Percentiles rank a stretch among this genome's conserved stretches.
Conservation (phyloP, 768 basidiomycete genomes). For the Coprinopsis sp. region DNA sequence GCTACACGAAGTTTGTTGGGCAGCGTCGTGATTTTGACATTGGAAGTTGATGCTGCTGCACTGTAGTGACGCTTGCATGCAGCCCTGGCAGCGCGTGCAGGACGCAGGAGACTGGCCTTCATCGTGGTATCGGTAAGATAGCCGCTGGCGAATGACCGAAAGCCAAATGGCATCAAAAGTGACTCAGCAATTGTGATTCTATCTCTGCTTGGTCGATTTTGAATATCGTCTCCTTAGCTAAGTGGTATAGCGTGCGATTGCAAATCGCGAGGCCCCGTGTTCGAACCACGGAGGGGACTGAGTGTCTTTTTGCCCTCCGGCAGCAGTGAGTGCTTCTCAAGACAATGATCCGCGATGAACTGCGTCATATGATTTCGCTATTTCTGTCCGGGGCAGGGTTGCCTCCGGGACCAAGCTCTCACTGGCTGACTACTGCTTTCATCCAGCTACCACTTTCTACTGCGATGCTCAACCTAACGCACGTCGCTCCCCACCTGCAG, state of each 20-base stretch:
- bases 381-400: no score
- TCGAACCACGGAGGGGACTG: constrained; percentile 17
- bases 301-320: neutral
- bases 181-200: no score
- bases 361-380: constrained; percentile 3
- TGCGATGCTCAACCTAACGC: constrained; percentile 30
- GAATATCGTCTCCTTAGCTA: constrained; percentile 13
- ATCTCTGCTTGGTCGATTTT: no score
- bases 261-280: constrained; percentile 18
- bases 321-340: no score
- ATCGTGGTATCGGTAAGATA: constrained; percentile 20
- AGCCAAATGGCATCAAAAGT: no score
- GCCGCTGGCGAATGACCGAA: neutral
- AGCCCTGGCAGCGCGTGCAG: constrained; percentile 11
- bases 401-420: no score
- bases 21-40: constrained; percentile 72
- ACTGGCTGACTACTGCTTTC: constrained; percentile 1
- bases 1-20: constrained; percentile 91
- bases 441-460: neutral
- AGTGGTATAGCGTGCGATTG: constrained; percentile 18
- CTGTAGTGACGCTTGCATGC: constrained; percentile 11
- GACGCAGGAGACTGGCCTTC: constrained; percentile 38
- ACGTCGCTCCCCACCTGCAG: constrained; percentile 28
- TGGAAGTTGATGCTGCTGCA: constrained; percentile 23
- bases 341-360: neutral